These are phyloP conservation scores for Penicillium mononematosum DNA, from an alignment of 495 filamentous ascomycete genomes.

Conservation along the genomic window DNA sequence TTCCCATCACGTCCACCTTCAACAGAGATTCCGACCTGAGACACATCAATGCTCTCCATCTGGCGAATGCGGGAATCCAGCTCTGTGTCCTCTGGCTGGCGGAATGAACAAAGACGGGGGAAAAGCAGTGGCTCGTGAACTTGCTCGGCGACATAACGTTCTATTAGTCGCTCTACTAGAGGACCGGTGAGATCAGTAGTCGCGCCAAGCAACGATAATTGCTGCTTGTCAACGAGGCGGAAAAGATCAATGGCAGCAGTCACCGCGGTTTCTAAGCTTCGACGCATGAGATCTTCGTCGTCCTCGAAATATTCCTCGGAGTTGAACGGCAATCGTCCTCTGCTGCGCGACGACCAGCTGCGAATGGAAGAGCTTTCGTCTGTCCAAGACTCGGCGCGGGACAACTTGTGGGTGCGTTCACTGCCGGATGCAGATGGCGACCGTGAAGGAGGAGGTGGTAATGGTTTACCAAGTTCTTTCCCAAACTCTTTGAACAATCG, in stretches of 20 bases:
- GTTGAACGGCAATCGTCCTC: constrained; percentile 46
- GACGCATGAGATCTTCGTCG: constrained; percentile 83
- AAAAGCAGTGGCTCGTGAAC: constrained; percentile 84
- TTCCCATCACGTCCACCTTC: constrained; percentile 70
- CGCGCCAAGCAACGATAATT: constrained; percentile 84
- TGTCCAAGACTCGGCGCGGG: constrained; percentile 24
- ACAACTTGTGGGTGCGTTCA: constrained; percentile 26
- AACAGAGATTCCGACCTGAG: constrained; percentile 85
- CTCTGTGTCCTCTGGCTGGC: constrained; percentile 81
- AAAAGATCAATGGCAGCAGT: constrained; percentile 94
- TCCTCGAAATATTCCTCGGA: constrained; percentile 63
- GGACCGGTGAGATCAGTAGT: constrained; percentile 94
- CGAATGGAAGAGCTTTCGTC: constrained; percentile 39
- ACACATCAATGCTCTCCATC: constrained; percentile 91
- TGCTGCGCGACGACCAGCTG: constrained; percentile 37
- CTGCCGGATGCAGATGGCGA: constrained; percentile 39
- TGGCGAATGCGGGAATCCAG: constrained; percentile 85
- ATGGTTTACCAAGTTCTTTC: constrained; percentile 76
- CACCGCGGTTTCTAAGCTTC: constrained; percentile 83
- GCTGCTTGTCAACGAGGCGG: constrained; percentile 91
- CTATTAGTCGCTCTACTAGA: constrained; percentile 87
- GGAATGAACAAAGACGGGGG: constrained; percentile 75
- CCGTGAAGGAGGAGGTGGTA: constrained; percentile 73
- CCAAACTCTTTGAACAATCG: constrained; percentile 88
- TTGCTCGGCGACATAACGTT: constrained; percentile 92